Base-by-base conservation (phyloP, 352 stramenopile species). In the Pythium periplocum region DNA sequence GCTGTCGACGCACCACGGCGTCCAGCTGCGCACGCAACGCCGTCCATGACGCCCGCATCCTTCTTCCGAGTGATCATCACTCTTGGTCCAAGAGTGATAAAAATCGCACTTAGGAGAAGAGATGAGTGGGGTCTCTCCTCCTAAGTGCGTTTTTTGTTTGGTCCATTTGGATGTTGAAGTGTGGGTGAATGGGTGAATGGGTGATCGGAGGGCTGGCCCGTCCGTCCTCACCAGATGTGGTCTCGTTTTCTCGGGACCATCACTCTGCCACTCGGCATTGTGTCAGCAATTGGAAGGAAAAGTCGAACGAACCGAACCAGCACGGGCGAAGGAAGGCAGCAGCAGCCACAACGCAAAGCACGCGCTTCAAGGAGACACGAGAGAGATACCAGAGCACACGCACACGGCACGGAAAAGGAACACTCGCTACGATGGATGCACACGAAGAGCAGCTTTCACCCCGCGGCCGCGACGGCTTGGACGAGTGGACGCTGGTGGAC, bases 401-500 rank as follows among this genome's bases (percentile, higher is more conserved):
- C 17, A 26, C 17, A 26, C 17, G 17, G 17, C 0, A 26, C 17
- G 17, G 17, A 26, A 26, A 26, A 26, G 17, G 17, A 26, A 26
- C 17, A 26, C 17, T 26, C 17, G 17, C 17, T 26, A 26, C 17
- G 17, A 26, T 26, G 17, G 17, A 26, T 26, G 17, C 17, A 26
- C 17, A 26, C 17, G 17, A 26, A 26, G 45, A 61, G 9, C 12
- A 48, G 2, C 37, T 12, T 26, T 63, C 51, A 3, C 61, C 61
- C 39, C 61, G 61, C 51, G 55, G 36, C 43, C 17, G 17, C 17
- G 17, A 26, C 17, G 17, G 17, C 17, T 49, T 78, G 31, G 78
- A 87, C 35, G 81, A 87, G 46, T 91, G 81, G 81, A 72, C 66
- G 44, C 53, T 91, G 50, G 81, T 91, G 54, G 71, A 87, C 47